A percentile compares a stretch with the other conserved stretches of the same genome.
These are phyloP conservation scores for Pseudisothecium myosuroides DNA, from an alignment of 225 moss, liverwort and hornwort genomes.

Conservation along the genomic window DNA sequence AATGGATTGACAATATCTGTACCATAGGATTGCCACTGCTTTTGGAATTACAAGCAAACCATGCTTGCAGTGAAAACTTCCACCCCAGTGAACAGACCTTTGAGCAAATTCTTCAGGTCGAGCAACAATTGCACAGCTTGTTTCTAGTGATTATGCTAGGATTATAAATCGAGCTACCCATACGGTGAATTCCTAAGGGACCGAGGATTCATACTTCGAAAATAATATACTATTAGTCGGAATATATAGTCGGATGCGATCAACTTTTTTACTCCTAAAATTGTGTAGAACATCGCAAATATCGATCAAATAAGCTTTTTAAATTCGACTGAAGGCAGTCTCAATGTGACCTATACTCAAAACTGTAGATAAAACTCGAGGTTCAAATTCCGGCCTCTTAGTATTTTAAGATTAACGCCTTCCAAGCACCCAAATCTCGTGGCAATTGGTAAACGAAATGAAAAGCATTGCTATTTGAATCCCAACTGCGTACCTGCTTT, in stretches of 20 bases:
- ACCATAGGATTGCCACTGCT: not conserved
- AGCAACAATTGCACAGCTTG: not conserved
- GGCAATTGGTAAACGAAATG: not conserved
- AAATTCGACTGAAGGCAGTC: not conserved
- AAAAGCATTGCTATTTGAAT: not conserved
- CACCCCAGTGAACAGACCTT: not conserved
- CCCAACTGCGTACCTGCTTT: slow-evolving; percentile 44
- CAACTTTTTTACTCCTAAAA: not conserved
- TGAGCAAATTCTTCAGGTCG: not conserved
- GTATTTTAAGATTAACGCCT: no score
- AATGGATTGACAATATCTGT: not conserved
- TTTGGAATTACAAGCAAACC: not conserved
- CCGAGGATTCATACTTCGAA: not conserved
- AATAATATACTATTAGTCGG: not conserved
- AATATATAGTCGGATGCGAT: not conserved
- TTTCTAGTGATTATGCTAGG: not conserved
- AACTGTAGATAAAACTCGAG: not conserved
- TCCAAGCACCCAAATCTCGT: not conserved
- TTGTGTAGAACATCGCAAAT: not conserved
- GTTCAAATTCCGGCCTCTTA: not conserved
- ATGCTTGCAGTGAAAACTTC: not conserved
- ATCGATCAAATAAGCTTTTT: not conserved
- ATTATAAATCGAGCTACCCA: not conserved
- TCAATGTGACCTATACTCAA: not conserved
- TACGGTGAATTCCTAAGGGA: not conserved